These are phyloP conservation scores for Plasmodium relictum DNA, from an alignment of 169 alveolate species.

Conservation along the genomic window DNA sequence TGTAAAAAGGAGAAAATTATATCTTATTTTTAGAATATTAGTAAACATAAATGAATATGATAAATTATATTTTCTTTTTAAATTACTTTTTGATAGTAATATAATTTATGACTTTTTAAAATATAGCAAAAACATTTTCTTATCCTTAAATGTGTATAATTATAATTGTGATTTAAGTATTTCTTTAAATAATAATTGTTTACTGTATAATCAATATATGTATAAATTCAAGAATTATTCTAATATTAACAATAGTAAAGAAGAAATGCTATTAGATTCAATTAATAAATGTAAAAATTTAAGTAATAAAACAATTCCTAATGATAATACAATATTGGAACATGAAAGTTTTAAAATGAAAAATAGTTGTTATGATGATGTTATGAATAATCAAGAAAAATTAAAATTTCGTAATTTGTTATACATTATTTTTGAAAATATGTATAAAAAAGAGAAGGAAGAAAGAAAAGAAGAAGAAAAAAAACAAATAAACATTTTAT, in stretches of 20 bases:
- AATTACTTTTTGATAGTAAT: conserved; percentile 16
- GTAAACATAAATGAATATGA: conserved; percentile 59
- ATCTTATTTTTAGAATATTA: conserved; percentile 36
- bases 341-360: background rate
- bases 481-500: conserved; percentile 32
- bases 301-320: background rate
- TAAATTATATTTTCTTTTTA: conserved; percentile 48
- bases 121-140: conserved; percentile 34
- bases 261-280: background rate
- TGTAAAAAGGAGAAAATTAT: conserved; percentile 26
- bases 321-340: background rate
- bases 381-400: background rate
- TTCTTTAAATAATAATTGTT: conserved; percentile 29
- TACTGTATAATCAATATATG: conserved; percentile 20
- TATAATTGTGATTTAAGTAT: conserved; percentile 54
- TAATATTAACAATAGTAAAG: background rate
- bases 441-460: conserved; percentile 22
- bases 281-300: background rate
- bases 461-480: conserved; percentile 11
- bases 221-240: conserved; percentile 1
- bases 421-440: conserved; percentile 2
- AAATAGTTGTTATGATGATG: background rate
- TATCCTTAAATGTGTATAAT: conserved; percentile 37
- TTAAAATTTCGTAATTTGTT: background rate
- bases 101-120: conserved; percentile 39